phyloP scores from a whole-genome alignment of 176 grass and related monocot genomes.

The Lolium rigidum region DNA sequence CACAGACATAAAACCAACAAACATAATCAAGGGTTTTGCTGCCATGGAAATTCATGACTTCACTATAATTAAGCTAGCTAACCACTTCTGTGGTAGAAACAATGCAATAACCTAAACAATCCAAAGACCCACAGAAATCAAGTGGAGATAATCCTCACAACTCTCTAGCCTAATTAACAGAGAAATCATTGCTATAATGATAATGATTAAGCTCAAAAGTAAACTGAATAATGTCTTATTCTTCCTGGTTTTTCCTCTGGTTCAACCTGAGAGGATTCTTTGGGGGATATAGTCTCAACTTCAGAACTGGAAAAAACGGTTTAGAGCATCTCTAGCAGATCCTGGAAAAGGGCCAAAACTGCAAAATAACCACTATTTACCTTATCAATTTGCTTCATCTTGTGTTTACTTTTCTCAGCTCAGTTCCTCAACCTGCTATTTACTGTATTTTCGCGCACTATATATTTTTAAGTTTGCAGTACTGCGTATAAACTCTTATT shows the following conservation, averaged over 20 bases:
- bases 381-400: too few relatives aligned
- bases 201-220: conserved; percentile 47
- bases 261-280: conserved; percentile 38
- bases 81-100: neutral
- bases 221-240: conserved; percentile 34
- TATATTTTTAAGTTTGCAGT: too few relatives aligned
- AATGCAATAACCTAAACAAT: conserved; percentile 25
- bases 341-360: too few relatives aligned
- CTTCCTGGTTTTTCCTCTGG: conserved; percentile 25
- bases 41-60: conserved; percentile 33
- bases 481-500: too few relatives aligned
- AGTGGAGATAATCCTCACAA: conserved; percentile 62
- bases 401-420: too few relatives aligned
- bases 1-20: neutral
- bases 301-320: conserved; percentile 47
- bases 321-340: neutral
- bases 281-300: conserved; percentile 33
- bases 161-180: conserved; percentile 50
- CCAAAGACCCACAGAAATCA: conserved; percentile 32
- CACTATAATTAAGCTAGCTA: conserved; percentile 16
- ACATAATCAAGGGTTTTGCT: conserved; percentile 29
- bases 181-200: conserved; percentile 47
- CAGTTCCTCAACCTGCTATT: too few relatives aligned
- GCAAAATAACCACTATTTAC: too few relatives aligned
- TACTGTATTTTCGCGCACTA: too few relatives aligned